Evolutionary conservation across 2,329 filamentous ascomycete species (phyloP).

Genomic region (Sporothrix luriei): DNA sequence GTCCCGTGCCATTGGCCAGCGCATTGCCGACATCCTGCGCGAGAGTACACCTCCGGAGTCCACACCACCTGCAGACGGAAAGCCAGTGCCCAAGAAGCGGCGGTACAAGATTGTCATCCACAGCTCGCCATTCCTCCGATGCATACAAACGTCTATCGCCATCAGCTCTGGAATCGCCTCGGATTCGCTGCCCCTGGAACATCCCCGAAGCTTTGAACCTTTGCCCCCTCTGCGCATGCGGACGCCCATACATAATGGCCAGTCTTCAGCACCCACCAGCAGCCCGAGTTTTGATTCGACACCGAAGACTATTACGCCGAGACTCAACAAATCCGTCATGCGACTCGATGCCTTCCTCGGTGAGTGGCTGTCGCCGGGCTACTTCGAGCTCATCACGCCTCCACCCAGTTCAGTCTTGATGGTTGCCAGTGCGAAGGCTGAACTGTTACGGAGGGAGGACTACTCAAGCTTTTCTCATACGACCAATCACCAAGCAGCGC

Average conservation of each 20-base stretch:
- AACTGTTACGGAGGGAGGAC: conserved; percentile 76
- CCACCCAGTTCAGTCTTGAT: conserved; percentile 85
- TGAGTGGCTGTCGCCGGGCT: conserved; percentile 92
- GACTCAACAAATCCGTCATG: conserved; percentile 62
- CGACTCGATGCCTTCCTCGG: conserved; percentile 91
- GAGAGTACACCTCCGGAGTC: conserved; percentile 52
- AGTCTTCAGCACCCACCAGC: neutral
- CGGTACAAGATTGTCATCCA: conserved; percentile 83
- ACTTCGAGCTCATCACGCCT: conserved; percentile 89
- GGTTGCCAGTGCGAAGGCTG: conserved; percentile 84
- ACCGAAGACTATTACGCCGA: neutral
- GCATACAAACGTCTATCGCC: conserved; percentile 86
- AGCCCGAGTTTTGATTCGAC: neutral
- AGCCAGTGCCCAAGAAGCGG: conserved; percentile 51
- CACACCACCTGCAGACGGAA: neutral
- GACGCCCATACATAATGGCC: neutral
- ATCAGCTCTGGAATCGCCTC: conserved; percentile 83
- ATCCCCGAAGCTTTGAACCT: conserved; percentile 26
- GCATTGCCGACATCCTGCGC: conserved; percentile 74
- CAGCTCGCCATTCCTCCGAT: conserved; percentile 90
- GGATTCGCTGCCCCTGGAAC: conserved; percentile 46
- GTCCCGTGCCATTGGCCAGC: conserved; percentile 75
- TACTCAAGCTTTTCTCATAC: conserved; percentile 54
- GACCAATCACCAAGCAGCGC: conserved; percentile 39
- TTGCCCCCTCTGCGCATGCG: conserved; percentile 5